phyloP scores from a whole-genome alignment of 495 filamentous ascomycete genomes.

The Thozetella sp. region DNA sequence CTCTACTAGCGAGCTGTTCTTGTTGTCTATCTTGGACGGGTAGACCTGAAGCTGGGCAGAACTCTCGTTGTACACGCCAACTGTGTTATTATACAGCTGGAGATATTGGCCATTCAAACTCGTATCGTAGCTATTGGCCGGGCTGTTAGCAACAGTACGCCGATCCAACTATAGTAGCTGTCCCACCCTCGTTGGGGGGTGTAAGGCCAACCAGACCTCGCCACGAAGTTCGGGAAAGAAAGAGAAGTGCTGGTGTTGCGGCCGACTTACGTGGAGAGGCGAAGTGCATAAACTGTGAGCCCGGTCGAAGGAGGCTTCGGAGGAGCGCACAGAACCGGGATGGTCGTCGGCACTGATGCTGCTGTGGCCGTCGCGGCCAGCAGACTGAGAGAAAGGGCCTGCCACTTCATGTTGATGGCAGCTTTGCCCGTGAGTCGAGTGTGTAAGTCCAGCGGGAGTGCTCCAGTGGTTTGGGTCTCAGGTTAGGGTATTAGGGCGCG shows the following conservation, averaged over 20 bases:
- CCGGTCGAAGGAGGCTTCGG: too few relatives aligned
- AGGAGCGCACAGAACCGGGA: too few relatives aligned
- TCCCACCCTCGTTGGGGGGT: too few relatives aligned
- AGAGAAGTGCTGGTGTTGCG: not conserved
- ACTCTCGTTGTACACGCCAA: constrained; percentile 10
- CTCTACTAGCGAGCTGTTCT: constrained; percentile 15
- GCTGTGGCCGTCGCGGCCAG: constrained; percentile 12
- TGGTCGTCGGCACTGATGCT: constrained; percentile 10
- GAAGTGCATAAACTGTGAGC: too few relatives aligned
- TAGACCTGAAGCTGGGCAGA: constrained; percentile 11
- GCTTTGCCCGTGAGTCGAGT: not conserved
- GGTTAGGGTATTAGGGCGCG: not conserved
- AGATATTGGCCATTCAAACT: constrained; percentile 15
- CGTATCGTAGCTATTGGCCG: constrained; percentile 2
- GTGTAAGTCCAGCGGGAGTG: not conserved
- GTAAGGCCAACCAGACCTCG: too few relatives aligned
- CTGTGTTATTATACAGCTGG: constrained; percentile 6
- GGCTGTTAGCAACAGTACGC: constrained; percentile 4
- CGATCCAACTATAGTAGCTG: not conserved
- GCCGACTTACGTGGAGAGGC: not conserved
- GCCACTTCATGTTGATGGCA: constrained; percentile 19
- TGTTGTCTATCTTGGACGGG: constrained; percentile 8
- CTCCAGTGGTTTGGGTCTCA: not conserved
- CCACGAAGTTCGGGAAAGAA: not conserved
- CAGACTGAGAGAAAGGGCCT: constrained; percentile 7